Base-by-base conservation (phyloP, 148 eudicot species). In the Rhododendron henanense region DNA sequence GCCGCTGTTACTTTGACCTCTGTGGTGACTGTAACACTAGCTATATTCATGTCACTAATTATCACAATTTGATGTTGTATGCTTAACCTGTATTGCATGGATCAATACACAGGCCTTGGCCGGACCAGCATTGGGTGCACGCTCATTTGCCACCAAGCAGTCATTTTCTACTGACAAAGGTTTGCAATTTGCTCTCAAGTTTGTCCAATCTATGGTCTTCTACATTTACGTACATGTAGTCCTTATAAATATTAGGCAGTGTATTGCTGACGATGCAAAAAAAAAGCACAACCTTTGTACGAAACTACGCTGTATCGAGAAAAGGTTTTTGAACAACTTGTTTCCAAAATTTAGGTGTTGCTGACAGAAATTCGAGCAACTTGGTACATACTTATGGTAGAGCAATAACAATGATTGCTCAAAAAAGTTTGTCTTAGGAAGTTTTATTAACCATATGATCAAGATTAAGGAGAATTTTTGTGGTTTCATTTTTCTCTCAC, bases 101-200 rank as follows among this genome's bases (percentile, higher is more conserved):
- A 76, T 18, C 21, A n/a, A 45, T 85, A 25, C 69, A 19, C 35
- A 90, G 94, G 90, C 83, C 79, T 81, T 85, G 87, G 82, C 92
- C 11, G 88, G 91, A 79, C 92, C 87, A 86, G 81, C 91, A 31
- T 83, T 75, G 63, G 85, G 83, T 63, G 74, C 86, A 23, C 90
- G 94, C 23, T 76, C 92, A 45, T 92, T 90, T 87, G 90, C 92
- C 71, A 90, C 94, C 35, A 92, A 92, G 63, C 91, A 90, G 35
- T 87, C 92, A 10, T 92, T 92, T 86, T 90, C 92, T 35, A 90
- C 92, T 23, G 92, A 92, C 61, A 90, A 87, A 90, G 94, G 94
- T 92, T 76, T 79, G 86, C 44, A 1, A 10, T 84, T 2, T 63
- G 86, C 65, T 65, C 53, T 31, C 47, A 73, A 74, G 73, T 74